Conservation (phyloP, 768 basidiomycete species). For the Krasilnikovozyma curviuscula region DNA sequence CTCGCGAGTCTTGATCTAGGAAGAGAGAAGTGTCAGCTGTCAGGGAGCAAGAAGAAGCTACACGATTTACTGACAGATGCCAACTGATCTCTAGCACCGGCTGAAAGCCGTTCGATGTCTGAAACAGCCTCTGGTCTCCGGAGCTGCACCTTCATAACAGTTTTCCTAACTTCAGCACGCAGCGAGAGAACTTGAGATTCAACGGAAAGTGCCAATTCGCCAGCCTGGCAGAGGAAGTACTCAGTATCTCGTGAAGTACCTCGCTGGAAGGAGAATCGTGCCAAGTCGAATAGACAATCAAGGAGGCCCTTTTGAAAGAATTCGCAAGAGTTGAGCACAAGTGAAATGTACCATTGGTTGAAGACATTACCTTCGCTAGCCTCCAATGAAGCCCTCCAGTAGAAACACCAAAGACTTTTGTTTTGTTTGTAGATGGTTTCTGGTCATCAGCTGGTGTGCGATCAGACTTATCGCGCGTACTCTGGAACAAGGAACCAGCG, state of each 20-base stretch:
- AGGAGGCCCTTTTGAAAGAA: constrained; percentile 35
- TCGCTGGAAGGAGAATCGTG: constrained; percentile 43
- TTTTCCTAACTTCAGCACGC: constrained; percentile 46
- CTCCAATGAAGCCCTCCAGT: constrained; percentile 46
- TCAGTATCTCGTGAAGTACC: constrained; percentile 72
- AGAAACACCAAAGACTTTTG: constrained; percentile 8
- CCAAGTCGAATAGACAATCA: constrained; percentile 43
- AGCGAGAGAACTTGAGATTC: constrained; percentile 46
- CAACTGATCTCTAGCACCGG: not conserved
- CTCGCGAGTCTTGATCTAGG: constrained; percentile 1
- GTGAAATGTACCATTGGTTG: not conserved
- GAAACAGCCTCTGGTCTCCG: constrained; percentile 27
- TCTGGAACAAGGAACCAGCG: too few relatives aligned
- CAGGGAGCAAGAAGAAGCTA: not conserved
- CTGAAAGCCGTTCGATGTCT: not conserved
- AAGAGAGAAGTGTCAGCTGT: not conserved
- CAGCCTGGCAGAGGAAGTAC: constrained; percentile 60
- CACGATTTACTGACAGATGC: not conserved
- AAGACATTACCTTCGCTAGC: constrained; percentile 34
- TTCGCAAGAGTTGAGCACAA: not conserved
- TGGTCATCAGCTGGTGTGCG: too few relatives aligned
- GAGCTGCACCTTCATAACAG: constrained; percentile 49
- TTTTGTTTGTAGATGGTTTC: not conserved
- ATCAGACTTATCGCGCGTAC: too few relatives aligned
- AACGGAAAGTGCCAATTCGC: constrained; percentile 48